These are phyloP conservation scores for Tetratostichococcus sp. DNA, from an alignment of 139 green algal genomes.

Conservation along the genomic window DNA sequence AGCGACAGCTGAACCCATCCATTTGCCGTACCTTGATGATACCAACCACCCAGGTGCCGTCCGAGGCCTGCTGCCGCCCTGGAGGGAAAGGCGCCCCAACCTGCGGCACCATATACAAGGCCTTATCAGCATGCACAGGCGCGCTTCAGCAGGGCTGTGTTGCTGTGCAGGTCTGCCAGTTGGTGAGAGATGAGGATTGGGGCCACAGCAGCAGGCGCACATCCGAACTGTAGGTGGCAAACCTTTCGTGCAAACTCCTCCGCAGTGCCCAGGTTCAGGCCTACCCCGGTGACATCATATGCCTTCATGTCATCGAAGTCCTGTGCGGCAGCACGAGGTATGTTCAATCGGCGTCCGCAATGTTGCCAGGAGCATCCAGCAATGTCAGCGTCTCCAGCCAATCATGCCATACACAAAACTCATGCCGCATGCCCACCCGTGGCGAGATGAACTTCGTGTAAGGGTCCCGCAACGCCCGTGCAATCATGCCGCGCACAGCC, in stretches of 20 bases:
- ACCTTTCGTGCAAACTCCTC: constrained; percentile 69
- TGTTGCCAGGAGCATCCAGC: too few species aligned
- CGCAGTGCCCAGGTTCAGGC: constrained; percentile 86
- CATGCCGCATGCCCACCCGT: neutral
- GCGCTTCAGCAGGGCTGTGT: too few species aligned
- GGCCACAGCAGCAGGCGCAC: too few species aligned
- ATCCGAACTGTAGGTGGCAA: too few species aligned
- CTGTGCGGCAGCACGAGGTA: neutral
- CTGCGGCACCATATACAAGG: neutral
- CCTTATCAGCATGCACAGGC: neutral
- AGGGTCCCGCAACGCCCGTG: constrained; percentile 66
- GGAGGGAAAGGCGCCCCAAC: neutral
- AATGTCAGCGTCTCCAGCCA: too few species aligned
- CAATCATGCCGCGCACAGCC: constrained; percentile 52
- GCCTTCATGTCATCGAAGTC: constrained; percentile 87
- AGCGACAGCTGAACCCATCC: too few species aligned
- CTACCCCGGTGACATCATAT: constrained; percentile 94
- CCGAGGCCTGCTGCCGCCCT: neutral
- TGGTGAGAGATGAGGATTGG: too few species aligned
- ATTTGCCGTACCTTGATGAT: constrained; percentile 55
- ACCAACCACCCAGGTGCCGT: constrained; percentile 78
- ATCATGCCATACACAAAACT: too few species aligned
- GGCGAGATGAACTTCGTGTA: constrained; percentile 87
- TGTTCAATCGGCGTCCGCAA: too few species aligned
- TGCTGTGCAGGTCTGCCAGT: too few species aligned